These are phyloP conservation scores for Elsinoe arachidis DNA, from an alignment of 2,329 filamentous ascomycete genomes.

Conservation along the genomic window DNA sequence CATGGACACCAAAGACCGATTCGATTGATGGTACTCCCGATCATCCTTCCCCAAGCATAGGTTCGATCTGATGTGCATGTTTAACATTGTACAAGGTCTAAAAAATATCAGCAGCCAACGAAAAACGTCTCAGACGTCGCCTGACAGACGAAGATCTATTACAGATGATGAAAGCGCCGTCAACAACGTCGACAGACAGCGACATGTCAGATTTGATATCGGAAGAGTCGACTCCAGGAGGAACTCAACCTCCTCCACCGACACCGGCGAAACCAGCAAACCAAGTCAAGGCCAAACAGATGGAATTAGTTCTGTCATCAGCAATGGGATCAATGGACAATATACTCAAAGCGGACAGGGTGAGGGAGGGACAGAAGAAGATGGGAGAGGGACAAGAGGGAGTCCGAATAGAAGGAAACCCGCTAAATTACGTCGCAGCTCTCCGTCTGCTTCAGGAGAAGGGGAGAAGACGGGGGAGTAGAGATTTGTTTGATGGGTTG, in stretches of 20 bases:
- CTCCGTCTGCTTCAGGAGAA: slow-evolving; percentile 15
- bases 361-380: slow-evolving; percentile 11
- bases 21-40: neutral
- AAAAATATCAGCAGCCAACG: slow-evolving; percentile 14
- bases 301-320: slow-evolving; percentile 11
- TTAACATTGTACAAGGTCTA: slow-evolving; percentile 17
- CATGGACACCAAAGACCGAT: neutral
- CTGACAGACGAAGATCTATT: slow-evolving; percentile 9
- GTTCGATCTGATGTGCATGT: neutral
- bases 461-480: slow-evolving; percentile 3
- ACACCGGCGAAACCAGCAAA: slow-evolving; percentile 12
- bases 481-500: slow-evolving; percentile 13
- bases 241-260: slow-evolving; percentile 11
- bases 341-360: slow-evolving; percentile 7
- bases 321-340: slow-evolving; percentile 14
- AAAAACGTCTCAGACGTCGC: slow-evolving; percentile 3
- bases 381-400: slow-evolving; percentile 12
- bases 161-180: slow-evolving; percentile 10
- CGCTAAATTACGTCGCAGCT: slow-evolving; percentile 19
- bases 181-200: slow-evolving; percentile 13
- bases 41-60: slow-evolving; percentile 5
- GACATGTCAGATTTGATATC: slow-evolving; percentile 9
- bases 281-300: slow-evolving; percentile 10
- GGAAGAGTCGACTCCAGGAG: slow-evolving; percentile 10
- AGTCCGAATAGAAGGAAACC: slow-evolving; percentile 13